phyloP scores from a whole-genome alignment of 2,329 filamentous ascomycete species.

The Delphinella strobiligena region DNA sequence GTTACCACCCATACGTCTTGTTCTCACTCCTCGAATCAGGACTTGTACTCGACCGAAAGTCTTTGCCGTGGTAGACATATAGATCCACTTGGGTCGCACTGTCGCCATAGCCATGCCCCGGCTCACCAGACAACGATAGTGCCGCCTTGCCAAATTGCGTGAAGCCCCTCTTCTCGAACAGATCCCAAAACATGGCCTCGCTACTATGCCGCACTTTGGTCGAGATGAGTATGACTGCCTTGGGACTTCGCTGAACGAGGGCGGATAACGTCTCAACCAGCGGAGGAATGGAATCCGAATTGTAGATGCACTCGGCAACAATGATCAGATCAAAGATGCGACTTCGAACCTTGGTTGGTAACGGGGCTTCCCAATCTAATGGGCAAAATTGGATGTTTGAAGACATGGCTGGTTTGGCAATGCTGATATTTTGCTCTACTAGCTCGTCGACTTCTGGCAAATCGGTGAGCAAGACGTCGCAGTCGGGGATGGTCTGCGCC shows the following conservation, averaged over 20 bases:
- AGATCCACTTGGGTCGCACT: constrained; percentile 22
- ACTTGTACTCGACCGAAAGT: constrained; percentile 16
- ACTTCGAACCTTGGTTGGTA: constrained; percentile 26
- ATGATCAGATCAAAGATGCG: constrained; percentile 47
- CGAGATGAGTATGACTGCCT: constrained; percentile 44
- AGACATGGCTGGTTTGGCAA: constrained; percentile 28
- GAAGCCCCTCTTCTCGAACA: constrained; percentile 33
- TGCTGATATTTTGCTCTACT: constrained; percentile 41
- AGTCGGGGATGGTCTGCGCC: constrained; percentile 39
- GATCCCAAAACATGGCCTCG: constrained; percentile 53
- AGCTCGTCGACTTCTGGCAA: constrained; percentile 52
- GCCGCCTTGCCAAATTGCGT: constrained; percentile 18
- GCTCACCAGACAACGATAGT: constrained; percentile 19
- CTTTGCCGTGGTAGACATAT: constrained; percentile 21
- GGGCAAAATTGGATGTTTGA: constrained; percentile 36
- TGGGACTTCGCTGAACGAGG: constrained; percentile 36
- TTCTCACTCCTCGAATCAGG: constrained; percentile 9
- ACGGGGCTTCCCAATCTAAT: constrained; percentile 51
- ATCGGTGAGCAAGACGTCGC: constrained; percentile 51
- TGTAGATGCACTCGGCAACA: constrained; percentile 64
- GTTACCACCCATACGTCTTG: neutral
- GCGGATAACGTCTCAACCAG: constrained; percentile 46
- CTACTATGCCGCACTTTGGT: constrained; percentile 57
- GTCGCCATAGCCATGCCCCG: constrained; percentile 24
- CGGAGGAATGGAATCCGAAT: constrained; percentile 52